These are phyloP conservation scores for Cercospora janseana DNA, from an alignment of 2,329 filamentous ascomycete genomes.

Conservation along the genomic window DNA sequence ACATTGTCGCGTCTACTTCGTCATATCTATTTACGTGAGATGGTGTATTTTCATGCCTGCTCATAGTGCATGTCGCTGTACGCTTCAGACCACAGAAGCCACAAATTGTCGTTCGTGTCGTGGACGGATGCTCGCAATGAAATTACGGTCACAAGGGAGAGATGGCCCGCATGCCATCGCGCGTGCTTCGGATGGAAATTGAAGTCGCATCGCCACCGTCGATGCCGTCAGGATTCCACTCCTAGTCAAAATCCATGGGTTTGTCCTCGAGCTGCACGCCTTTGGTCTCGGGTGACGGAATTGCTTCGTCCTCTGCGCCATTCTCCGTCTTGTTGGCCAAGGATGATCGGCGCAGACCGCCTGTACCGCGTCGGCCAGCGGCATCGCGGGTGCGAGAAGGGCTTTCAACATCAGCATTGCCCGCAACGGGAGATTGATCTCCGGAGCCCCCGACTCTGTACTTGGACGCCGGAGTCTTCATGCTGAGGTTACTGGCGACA, in stretches of 20 bases:
- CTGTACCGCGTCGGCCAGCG: conserved; percentile 44
- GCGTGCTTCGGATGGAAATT: not conserved
- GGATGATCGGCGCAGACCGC: conserved; percentile 38
- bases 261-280: conserved; percentile 70
- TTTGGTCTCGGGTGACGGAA: conserved; percentile 32
- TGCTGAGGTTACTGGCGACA: conserved; percentile 14
- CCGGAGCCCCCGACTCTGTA: conserved; percentile 18
- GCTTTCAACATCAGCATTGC: conserved; percentile 18
- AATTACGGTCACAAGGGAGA: conserved; percentile 2
- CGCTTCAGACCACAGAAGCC: conserved; percentile 1
- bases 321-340: conserved; percentile 34
- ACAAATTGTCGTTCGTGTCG: not conserved
- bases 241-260: conserved; percentile 69
- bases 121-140: not conserved
- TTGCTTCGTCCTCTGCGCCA: conserved; percentile 21
- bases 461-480: conserved; percentile 21
- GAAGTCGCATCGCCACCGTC: not conserved
- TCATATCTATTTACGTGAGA: not conserved
- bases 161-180: not conserved
- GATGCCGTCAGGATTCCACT: conserved; percentile 26
- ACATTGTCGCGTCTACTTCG: not conserved
- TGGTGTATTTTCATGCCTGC: not conserved
- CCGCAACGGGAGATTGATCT: conserved; percentile 22
- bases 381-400: conserved; percentile 16
- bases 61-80: not conserved